Conservation (phyloP, 345 rosid genomes). For the Citrus maxima region DNA sequence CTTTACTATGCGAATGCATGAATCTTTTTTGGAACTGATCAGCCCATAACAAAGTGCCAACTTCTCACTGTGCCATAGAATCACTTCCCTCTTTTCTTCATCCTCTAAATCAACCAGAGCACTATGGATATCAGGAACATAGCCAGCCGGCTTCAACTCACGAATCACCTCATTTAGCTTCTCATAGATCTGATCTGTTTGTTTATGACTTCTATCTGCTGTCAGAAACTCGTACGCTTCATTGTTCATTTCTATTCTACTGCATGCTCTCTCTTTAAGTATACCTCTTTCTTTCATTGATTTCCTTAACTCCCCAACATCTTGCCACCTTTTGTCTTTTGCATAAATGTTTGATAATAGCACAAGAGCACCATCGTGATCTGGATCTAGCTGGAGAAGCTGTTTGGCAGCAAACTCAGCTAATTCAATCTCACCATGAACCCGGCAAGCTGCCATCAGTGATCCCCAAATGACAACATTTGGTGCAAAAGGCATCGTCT, state of each 20-base stretch:
- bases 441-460: conserved; percentile 58
- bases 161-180: conserved; percentile 41
- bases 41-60: conserved; percentile 41
- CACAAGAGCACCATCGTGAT: conserved; percentile 64
- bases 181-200: conserved; percentile 32
- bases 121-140: conserved; percentile 17
- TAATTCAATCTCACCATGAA: conserved; percentile 48
- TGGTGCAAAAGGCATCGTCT: conserved; percentile 52
- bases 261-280: conserved; percentile 56
- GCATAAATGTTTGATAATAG: conserved; percentile 68
- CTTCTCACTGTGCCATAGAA: conserved; percentile 39
- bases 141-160: conserved; percentile 27
- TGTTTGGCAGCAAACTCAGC: conserved; percentile 58
- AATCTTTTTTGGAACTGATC: conserved; percentile 12
- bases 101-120: conserved; percentile 41
- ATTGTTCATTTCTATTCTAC: conserved; percentile 55
- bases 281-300: conserved; percentile 44
- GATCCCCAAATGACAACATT: conserved; percentile 66
- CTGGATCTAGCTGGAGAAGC: conserved; percentile 53
- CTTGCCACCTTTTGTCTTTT: conserved; percentile 59
- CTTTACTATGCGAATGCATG: conserved; percentile 38
- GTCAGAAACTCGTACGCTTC: conserved; percentile 52
- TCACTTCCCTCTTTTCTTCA: conserved; percentile 32
- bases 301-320: conserved; percentile 51
- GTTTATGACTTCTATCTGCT: conserved; percentile 47